Evolutionary conservation across 345 rosid genomes (phyloP).

Genomic region (Cardamine chenopodiifolia): DNA sequence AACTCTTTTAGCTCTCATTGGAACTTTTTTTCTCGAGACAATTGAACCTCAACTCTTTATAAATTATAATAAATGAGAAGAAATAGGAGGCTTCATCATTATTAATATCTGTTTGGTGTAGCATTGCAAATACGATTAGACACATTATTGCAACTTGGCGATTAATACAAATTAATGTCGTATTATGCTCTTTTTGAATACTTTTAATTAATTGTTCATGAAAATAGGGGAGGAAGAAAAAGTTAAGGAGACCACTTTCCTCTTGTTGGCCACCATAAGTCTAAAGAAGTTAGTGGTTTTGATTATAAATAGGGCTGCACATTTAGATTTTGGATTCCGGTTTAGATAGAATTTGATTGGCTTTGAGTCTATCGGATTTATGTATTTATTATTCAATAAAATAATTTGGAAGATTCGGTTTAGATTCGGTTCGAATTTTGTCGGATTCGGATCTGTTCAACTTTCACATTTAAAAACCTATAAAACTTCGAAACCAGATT

Average conservation of each 20-base stretch:
- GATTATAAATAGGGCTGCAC: too few species aligned
- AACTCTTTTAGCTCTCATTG: background rate
- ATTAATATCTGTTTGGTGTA: background rate
- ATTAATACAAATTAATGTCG: background rate
- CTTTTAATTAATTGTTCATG: conserved; percentile 13
- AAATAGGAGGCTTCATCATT: background rate
- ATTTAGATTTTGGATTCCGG: too few species aligned
- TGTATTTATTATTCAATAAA: too few species aligned
- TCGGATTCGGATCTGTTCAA: too few species aligned
- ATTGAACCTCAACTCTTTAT: background rate
- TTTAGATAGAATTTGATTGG: too few species aligned
- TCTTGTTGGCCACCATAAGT: conserved; percentile 64
- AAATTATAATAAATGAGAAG: conserved; percentile 1
- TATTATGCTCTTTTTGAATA: background rate
- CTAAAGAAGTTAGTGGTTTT: conserved; percentile 57
- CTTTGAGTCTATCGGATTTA: too few species aligned
- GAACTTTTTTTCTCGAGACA: background rate
- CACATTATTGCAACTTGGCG: conserved; percentile 14
- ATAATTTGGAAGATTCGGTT: too few species aligned
- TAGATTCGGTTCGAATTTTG: too few species aligned
- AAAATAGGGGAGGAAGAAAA: conserved; percentile 39
- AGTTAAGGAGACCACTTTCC: conserved; percentile 60
- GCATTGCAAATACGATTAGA: background rate
- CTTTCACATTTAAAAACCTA: too few species aligned
- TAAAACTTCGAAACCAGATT: too few species aligned